Base-by-base conservation (phyloP, 305 asterid genomes). In the Caryopteris hybrid region DNA sequence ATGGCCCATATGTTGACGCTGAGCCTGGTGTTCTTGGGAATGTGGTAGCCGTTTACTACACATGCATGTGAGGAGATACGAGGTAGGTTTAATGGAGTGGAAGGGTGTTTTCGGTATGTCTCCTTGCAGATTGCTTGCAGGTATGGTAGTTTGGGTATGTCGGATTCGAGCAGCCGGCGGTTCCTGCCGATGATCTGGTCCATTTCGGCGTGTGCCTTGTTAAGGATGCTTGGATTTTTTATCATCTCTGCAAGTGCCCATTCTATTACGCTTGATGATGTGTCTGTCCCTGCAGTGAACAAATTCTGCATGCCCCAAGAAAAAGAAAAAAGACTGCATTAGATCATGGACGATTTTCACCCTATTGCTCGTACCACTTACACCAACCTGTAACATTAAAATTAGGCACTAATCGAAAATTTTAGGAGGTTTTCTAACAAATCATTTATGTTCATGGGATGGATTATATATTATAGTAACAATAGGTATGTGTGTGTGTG, bases 1-100 rank as follows among this genome's bases (percentile, higher is more conserved):
- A 83, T 79, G 0, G 87, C 87, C 87, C 87, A 79, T 43, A 83
- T 79, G 78, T 83, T 79, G 13, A 83, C 84, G 17, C 81, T 77
- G 8, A 83, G 76, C 34, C 83, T 43, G 0, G 87, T 79, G 66
- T 72, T 54, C 45, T 82, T 72, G 0, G 87, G 87, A 64, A 82
- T 82, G 69, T 72, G 54, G 48, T 71, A 71, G 0, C 84, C 87
- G 52, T 79, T 50, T 16, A 82, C 80, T 3, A 51, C 64, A 46
- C 87, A 79, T 7, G 74, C 74, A 2, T 76, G 55, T 1, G 73
- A 34, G 2, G 82, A n/a, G 45, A 79, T 53, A 12, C 82, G 71
- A 3, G 87, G 87, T 6, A 82, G 74, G 66, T 82, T 82, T 33
- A 82, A 34, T 2, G 87, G 87, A 2, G 83, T 79, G 0, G 82